Base-by-base conservation (phyloP, 176 grass and related monocot species). In the Miscanthus lutarioriparius region DNA sequence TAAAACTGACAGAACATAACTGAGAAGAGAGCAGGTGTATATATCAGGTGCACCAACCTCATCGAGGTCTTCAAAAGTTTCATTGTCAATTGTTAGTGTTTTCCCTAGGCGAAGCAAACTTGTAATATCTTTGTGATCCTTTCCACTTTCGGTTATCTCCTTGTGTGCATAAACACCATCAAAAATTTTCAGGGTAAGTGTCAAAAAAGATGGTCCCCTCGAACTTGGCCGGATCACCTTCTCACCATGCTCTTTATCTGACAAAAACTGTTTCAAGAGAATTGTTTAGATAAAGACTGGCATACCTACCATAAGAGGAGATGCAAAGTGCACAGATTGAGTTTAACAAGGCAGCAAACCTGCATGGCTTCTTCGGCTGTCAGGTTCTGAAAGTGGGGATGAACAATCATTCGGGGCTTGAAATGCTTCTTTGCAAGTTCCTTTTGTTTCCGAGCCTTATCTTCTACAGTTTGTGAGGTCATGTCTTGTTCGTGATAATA, bases 1-100 rank as follows among this genome's bases (percentile, higher is more conserved):
- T 26, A n/a, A 40, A 40, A 17, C 36, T 17, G 3, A 32, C n/a
- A 62, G 8, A 19, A 74, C 12, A 26, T 44, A 47, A 47, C 3
- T 30, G 15, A 49, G 43, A 23, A 10, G n/a, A 77, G 25, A 64
- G 7, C 40, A 10, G 16, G 28, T 68, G 62, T 19, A 76, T 20
- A 20, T n/a, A 59, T 59, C 77, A 49, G 77, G 56, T 64, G 35
- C 40, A 88, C 76, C 25, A 72, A 99, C 97, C 97, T 99, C 97
- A 63, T 99, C 93, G 63, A 99, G 97, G 92, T 99, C 97, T 91
- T 99, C 93, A 88, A 96, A 99, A 70, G 89, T 96, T 72, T 99
- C 97, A 75, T 91, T 87, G 67, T 88, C 91, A 77, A 99, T 99
- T 17, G 86, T 92, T 47, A 99, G 25, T 26, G 91, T 94, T 79